phyloP scores from a whole-genome alignment of 164 flowering plant species.

The Sextonia rubra region DNA sequence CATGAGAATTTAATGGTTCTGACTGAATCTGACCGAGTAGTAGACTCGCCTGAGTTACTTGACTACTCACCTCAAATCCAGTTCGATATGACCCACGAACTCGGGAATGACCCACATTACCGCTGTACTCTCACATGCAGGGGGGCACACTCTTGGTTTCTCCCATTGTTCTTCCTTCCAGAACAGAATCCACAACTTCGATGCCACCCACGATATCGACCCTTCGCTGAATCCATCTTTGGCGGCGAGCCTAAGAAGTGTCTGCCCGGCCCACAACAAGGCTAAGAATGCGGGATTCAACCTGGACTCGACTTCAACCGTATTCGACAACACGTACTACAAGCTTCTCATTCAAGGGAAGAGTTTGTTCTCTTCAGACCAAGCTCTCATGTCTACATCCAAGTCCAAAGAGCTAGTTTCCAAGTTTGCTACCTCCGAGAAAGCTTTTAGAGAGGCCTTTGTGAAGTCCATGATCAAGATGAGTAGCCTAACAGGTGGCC shows the following conservation, averaged over 20 bases:
- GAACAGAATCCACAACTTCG: constrained; percentile 78
- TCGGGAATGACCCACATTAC: not conserved
- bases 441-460: constrained; percentile 57
- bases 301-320: constrained; percentile 42
- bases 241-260: constrained; percentile 42
- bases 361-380: constrained; percentile 72
- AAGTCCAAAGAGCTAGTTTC: constrained; percentile 46
- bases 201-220: constrained; percentile 45
- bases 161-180: constrained; percentile 86
- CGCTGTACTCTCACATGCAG: constrained; percentile 23
- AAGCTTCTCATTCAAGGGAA: constrained; percentile 58
- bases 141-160: constrained; percentile 88
- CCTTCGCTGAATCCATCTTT: constrained; percentile 54
- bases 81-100: not conserved
- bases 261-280: constrained; percentile 60
- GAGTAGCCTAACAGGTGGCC: constrained; percentile 64
- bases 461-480: constrained; percentile 80
- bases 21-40: no score
- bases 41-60: not conserved
- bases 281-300: constrained; percentile 54
- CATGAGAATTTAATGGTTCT: no score
- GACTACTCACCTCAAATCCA: not conserved
- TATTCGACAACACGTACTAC: constrained; percentile 70
- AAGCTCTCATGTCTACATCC: constrained; percentile 47
- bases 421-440: constrained; percentile 44